Evolutionary conservation across 2,329 filamentous ascomycete genomes (phyloP).

Genomic region (Colletotrichum zoysiae): DNA sequence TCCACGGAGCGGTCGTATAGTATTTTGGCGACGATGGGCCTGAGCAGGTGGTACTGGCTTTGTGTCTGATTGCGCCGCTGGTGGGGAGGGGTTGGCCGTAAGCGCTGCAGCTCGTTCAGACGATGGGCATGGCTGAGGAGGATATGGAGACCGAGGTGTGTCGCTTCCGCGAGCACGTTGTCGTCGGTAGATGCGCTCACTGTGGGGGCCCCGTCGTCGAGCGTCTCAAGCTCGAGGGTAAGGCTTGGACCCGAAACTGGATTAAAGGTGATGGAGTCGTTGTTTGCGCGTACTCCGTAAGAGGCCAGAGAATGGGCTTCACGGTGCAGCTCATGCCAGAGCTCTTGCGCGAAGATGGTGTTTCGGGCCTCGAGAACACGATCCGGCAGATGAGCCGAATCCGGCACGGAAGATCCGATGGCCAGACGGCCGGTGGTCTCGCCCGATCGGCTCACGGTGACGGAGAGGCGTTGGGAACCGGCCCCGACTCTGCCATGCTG

Average conservation of each 20-base stretch:
- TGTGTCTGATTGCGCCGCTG: slow-evolving; percentile 56
- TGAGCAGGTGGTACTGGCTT: slow-evolving; percentile 64
- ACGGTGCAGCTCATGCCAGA: slow-evolving; percentile 89
- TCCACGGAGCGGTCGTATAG: slow-evolving; percentile 58
- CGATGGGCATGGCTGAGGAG: slow-evolving; percentile 84
- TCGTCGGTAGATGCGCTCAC: slow-evolving; percentile 57
- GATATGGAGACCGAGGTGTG: slow-evolving; percentile 78
- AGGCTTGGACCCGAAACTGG: slow-evolving; percentile 68
- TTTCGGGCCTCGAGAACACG: slow-evolving; percentile 82
- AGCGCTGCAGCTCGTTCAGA: slow-evolving; percentile 77
- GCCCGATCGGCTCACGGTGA: slow-evolving; percentile 72
- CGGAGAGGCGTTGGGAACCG: slow-evolving; percentile 72
- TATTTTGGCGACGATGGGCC: slow-evolving; percentile 64
- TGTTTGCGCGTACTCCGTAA: slow-evolving; percentile 76
- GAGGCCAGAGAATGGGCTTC: slow-evolving; percentile 82
- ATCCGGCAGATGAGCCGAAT: slow-evolving; percentile 72
- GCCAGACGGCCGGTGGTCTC: slow-evolving; percentile 69
- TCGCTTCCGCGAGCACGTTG: slow-evolving; percentile 70
- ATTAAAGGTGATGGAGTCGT: slow-evolving; percentile 67
- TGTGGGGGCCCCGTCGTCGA: slow-evolving; percentile 46
- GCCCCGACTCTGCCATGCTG: slow-evolving; percentile 70
- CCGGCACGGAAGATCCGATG: slow-evolving; percentile 64
- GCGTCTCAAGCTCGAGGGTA: slow-evolving; percentile 70
- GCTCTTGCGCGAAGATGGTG: slow-evolving; percentile 84
- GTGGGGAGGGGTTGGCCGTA: slow-evolving; percentile 63